These are phyloP conservation scores for Fomitopsis betulina DNA, from an alignment of 1,284 basidiomycete genomes.

Conservation along the genomic window DNA sequence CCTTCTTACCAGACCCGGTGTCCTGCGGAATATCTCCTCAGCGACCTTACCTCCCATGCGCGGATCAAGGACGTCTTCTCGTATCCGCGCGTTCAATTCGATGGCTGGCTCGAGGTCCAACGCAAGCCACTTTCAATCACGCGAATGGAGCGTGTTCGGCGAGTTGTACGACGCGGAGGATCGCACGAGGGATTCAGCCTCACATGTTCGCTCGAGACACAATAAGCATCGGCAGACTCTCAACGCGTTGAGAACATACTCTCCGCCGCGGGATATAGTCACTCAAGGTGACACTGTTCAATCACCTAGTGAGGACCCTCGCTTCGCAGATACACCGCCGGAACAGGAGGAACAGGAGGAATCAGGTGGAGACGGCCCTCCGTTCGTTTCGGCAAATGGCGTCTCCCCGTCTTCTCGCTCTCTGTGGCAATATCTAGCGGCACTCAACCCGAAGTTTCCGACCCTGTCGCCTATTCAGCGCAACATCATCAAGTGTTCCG, in stretches of 20 bases:
- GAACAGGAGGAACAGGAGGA: not conserved
- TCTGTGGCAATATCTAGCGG: constrained; percentile 1
- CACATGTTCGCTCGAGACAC: constrained; percentile 3
- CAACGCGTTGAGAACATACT: not conserved
- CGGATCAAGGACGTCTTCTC: constrained; percentile 8
- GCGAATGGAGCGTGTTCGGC: constrained; percentile 66
- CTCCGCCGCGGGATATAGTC: not conserved
- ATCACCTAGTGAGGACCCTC: constrained; percentile 1
- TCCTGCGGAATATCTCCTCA: constrained; percentile 14
- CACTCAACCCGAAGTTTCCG: constrained; percentile 6
- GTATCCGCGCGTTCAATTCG: constrained; percentile 14
- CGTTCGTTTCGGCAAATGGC: not conserved
- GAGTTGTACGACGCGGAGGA: constrained; percentile 68
- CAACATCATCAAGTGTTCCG: constrained; percentile 86
- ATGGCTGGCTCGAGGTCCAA: constrained; percentile 6
- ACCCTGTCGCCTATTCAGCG: constrained; percentile 14
- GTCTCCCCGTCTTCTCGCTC: not conserved
- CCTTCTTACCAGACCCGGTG: constrained; percentile 8
- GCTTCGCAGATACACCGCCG: not conserved
- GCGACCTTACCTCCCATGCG: constrained; percentile 1
- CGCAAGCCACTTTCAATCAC: constrained; percentile 12
- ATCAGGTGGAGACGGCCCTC: not conserved
- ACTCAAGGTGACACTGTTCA: not conserved
- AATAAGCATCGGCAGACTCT: not conserved
- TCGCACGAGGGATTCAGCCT: constrained; percentile 28